Conservation (phyloP, 768 basidiomycete genomes). For the Sarcodon sp. region DNA sequence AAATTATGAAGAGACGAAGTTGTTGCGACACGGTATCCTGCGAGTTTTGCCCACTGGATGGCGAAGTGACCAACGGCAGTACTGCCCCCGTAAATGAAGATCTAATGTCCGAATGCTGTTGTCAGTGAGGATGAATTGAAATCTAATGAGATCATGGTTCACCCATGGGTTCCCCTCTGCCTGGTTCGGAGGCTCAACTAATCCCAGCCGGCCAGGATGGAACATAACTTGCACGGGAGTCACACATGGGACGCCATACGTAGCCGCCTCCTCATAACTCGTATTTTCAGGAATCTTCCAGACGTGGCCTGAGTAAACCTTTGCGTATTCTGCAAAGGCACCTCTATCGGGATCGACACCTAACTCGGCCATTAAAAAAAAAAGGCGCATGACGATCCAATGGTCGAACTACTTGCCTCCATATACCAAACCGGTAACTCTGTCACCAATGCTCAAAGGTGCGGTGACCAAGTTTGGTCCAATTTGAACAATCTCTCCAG, state of each 20-base stretch:
- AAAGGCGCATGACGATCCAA: background rate
- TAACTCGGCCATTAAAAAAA: background rate
- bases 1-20: conserved; percentile 20
- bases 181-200: conserved; percentile 5
- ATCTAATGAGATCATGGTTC: background rate
- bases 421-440: conserved; percentile 15
- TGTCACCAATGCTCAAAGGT: conserved; percentile 11
- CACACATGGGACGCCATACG: conserved; percentile 9
- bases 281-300: conserved; percentile 7
- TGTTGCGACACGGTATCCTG: conserved; percentile 17
- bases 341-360: conserved; percentile 1
- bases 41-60: conserved; percentile 15
- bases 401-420: conserved; percentile 9
- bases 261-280: conserved; percentile 9
- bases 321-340: conserved; percentile 16
- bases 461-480: conserved; percentile 7
- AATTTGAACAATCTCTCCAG: conserved; percentile 11
- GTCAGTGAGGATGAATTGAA: conserved; percentile 10
- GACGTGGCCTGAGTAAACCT: conserved; percentile 11
- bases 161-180: background rate
- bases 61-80: conserved; percentile 16
- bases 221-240: background rate
- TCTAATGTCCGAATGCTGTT: conserved; percentile 5
- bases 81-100: conserved; percentile 14
- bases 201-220: conserved; percentile 8